Conservation (phyloP, 1,139 yeast genomes). For the Candida pseudocylindracea region DNA sequence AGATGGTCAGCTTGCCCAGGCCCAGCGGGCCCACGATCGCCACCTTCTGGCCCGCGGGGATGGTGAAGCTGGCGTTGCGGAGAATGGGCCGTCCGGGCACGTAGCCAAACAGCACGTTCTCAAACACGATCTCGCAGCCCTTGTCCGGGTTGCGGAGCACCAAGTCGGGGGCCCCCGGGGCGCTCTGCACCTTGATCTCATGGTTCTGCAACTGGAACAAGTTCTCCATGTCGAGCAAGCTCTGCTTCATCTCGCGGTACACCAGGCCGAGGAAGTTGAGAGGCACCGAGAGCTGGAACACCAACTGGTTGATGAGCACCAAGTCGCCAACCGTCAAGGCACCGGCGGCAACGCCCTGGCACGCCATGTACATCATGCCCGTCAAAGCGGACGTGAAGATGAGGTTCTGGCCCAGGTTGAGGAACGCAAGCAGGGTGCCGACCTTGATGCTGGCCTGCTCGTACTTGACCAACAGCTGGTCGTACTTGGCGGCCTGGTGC, state of each 20-base stretch:
- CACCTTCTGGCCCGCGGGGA: constrained; percentile 80
- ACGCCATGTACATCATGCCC: constrained; percentile 98
- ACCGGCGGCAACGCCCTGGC: constrained; percentile 74
- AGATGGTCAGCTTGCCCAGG: constrained; percentile 81
- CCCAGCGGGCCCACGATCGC: constrained; percentile 95
- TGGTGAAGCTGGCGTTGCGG: constrained; percentile 56
- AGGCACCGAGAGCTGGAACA: constrained; percentile 88
- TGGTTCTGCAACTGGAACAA: constrained; percentile 65
- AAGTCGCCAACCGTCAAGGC: constrained; percentile 81
- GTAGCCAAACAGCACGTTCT: constrained; percentile 85
- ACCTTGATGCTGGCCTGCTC: constrained; percentile 73
- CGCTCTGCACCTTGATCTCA: constrained; percentile 40
- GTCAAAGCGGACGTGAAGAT: constrained; percentile 86
- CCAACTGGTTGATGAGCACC: constrained; percentile 89
- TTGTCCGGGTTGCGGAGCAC: constrained; percentile 12
- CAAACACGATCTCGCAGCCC: constrained; percentile 64
- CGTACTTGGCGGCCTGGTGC: constrained; percentile 63
- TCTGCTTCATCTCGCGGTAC: constrained; percentile 82
- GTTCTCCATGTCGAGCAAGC: constrained; percentile 82
- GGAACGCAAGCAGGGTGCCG: constrained; percentile 77
- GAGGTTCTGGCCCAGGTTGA: constrained; percentile 81
- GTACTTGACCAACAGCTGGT: constrained; percentile 49
- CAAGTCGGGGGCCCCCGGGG: constrained; percentile 38
- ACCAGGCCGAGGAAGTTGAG: constrained; percentile 87
- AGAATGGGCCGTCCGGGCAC: constrained; percentile 76